Conservation (phyloP, 768 basidiomycete genomes). For the Cystofilobasidium ferigula region DNA sequence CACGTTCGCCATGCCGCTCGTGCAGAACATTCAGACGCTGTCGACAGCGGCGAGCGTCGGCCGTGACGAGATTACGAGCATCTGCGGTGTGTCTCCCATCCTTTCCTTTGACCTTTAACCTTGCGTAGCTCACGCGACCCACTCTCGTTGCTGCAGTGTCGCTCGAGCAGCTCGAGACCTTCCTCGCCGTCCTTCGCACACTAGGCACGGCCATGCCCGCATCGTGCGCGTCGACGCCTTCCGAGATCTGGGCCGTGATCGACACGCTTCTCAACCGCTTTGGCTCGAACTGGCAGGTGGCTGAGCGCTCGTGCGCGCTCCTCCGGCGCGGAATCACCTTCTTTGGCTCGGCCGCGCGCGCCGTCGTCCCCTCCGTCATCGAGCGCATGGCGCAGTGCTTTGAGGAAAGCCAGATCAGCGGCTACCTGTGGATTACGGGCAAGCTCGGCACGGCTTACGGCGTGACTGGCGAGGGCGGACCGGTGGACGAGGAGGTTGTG, state of each 20-base stretch:
- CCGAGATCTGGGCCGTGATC: slow-evolving; percentile 72
- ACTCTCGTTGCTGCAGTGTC: slow-evolving; percentile 47
- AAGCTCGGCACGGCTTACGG: slow-evolving; percentile 50
- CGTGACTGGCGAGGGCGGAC: slow-evolving; percentile 39
- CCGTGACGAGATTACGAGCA: slow-evolving; percentile 57
- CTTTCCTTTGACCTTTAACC: no score
- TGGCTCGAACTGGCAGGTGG: slow-evolving; percentile 60
- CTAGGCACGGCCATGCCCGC: slow-evolving; percentile 73
- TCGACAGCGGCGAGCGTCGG: slow-evolving; percentile 38
- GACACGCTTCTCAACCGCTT: slow-evolving; percentile 69
- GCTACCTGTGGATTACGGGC: slow-evolving; percentile 87
- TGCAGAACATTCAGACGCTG: slow-evolving; percentile 60
- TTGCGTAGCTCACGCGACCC: no score
- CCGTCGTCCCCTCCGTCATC: slow-evolving; percentile 60
- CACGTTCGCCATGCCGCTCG: slow-evolving; percentile 73
- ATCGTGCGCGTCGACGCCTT: slow-evolving; percentile 63
- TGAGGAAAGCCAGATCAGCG: slow-evolving; percentile 65
- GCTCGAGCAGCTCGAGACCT: slow-evolving; percentile 84
- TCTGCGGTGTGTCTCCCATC: slow-evolving; percentile 50
- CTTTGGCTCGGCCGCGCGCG: slow-evolving; percentile 57
- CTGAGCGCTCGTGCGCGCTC: slow-evolving; percentile 73
- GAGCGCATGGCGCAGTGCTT: slow-evolving; percentile 67
- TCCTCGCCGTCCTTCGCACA: slow-evolving; percentile 68
- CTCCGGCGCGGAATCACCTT: slow-evolving; percentile 72
- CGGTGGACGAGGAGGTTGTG: slow-evolving; percentile 42